Base-by-base conservation (phyloP, 1,139 yeast genomes). In the Zygoascus sp. region DNA sequence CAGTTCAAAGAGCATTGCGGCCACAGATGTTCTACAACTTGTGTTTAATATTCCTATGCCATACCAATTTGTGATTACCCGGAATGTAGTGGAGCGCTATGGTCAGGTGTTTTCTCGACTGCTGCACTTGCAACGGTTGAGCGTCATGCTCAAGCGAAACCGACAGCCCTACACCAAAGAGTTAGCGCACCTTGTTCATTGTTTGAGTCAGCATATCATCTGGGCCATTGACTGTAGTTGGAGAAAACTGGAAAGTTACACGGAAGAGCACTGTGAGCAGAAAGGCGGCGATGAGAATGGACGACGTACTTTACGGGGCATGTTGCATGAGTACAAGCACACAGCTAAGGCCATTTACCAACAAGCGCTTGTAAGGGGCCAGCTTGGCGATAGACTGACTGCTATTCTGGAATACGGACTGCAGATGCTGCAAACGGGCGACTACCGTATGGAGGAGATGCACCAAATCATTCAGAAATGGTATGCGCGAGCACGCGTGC, bases 41-140 rank as follows among this genome's bases (percentile, higher is more conserved):
- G 44, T 49, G 23, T 57, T 57, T 45, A 46, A 45, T 19, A 53
- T 55, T 2, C 59, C 58, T 2, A 36, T 44, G 30, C 60, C 61
- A 9, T 42, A 57, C n/a, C 35, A 46, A 16, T 17, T 53, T 7
- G 39, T 58, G 8, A 27, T 58, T 17, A 47, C 48, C 19, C 21
- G 43, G 1, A 27, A 34, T 17, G 49, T 51, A 8, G 27, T 51
- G 9, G 17, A 36, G 6, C 32, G 40, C 11, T 48, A 47, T 32
- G 47, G 48, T n/a, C 10, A n/a, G 30, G 40, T 55, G 9, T 58
- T 57, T 42, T 16, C 40, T 9, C 44, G 52, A 17, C 45, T 54
- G 22, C 41, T 57, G 21, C 46, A 42, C 16, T 34, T 48, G 5
- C 44, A 53, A 23, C 50, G 56, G 20, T 19, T 54, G 2, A 32